Percentiles rank a stretch among this genome's conserved stretches.
phyloP scores from a whole-genome alignment of 2,329 filamentous ascomycete genomes.

The Aspergillus transmontanensis region DNA sequence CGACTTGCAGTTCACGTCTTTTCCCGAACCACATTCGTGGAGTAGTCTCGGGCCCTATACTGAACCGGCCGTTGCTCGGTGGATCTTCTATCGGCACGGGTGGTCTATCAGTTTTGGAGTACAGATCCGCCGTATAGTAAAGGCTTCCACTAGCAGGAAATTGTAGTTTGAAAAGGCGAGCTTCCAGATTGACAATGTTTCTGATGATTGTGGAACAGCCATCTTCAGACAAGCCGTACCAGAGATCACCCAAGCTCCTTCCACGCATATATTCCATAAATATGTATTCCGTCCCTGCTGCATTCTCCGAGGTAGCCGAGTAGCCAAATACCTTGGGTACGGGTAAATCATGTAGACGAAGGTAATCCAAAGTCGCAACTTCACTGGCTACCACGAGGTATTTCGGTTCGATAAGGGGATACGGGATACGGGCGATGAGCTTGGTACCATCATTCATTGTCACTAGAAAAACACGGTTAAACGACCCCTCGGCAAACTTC shows the following conservation, averaged over 20 bases:
- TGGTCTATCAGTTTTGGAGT: not conserved
- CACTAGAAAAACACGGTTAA: slow-evolving; percentile 30
- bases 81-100: not conserved
- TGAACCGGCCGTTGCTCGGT: not conserved
- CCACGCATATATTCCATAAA: slow-evolving; percentile 41
- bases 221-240: slow-evolving; percentile 28
- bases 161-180: slow-evolving; percentile 14
- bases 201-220: slow-evolving; percentile 16
- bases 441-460: slow-evolving; percentile 24
- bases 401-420: slow-evolving; percentile 29
- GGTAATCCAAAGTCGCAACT: slow-evolving; percentile 42
- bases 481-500: slow-evolving; percentile 34
- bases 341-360: slow-evolving; percentile 33
- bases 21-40: slow-evolving; percentile 1
- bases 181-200: slow-evolving; percentile 24
- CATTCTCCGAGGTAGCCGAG: slow-evolving; percentile 35
- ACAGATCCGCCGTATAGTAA: slow-evolving; percentile 20
- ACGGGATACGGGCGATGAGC: slow-evolving; percentile 29
- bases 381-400: slow-evolving; percentile 38
- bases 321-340: slow-evolving; percentile 40
- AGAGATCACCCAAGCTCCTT: slow-evolving; percentile 32
- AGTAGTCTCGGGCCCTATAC: slow-evolving; percentile 11
- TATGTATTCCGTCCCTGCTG: slow-evolving; percentile 44
- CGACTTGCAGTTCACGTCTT: slow-evolving; percentile 4
- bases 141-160: slow-evolving; percentile 25